Base-by-base conservation (phyloP, 1,284 basidiomycete species). In the Exobasidium cylindrosporum region DNA sequence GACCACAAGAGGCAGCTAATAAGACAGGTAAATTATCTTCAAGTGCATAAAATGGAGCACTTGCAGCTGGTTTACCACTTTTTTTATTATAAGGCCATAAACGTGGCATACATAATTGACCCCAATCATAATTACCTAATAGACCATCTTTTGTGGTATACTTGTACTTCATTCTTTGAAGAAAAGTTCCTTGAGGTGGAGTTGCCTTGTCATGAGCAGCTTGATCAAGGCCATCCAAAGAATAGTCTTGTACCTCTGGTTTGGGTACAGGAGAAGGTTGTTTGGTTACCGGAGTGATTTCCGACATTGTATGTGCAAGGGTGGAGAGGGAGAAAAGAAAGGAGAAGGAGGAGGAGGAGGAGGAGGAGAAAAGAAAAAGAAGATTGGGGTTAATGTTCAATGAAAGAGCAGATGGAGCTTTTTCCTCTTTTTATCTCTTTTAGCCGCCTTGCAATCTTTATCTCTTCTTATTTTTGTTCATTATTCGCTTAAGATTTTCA, bases 91-190 rank as follows among this genome's bases (percentile, higher is more conserved):
- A 75, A n/a, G 73, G 73, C 4, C 66, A 54, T 10, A 66, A 54
- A 5, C 72, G 64, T 1, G 72, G 73, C 43, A 69, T 54, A 62
- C 68, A 76, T 44, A 76, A 69, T 0, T 62, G 40, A 30, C 30
- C n/a, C n/a, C 66, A 74, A 30, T 67, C 58, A 59, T 72, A 74
- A 35, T 70, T 65, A 17, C 73, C 73, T 2, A 74, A n/a, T 71
- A 72, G 74, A 46, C 63, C 69, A 17, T 72, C 58, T 13, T 60
- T 57, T 1, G 72, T 65, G 10, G 35, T 40, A 17, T 40, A 40
- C 35, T 40, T 40, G 57, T 40, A 17, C 35, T 40, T 40, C 35
- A 40, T 40, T 40, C 35, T 7, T 17, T 40, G 35, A 17, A 17
- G 10, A 40, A 40, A 40, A 17, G 7, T 40, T 7, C 35, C 35